A percentile compares a stretch with the other conserved stretches of the same genome.
Conservation (phyloP, 2,329 filamentous ascomycete species). For the Coleophoma eucalyptorum region DNA sequence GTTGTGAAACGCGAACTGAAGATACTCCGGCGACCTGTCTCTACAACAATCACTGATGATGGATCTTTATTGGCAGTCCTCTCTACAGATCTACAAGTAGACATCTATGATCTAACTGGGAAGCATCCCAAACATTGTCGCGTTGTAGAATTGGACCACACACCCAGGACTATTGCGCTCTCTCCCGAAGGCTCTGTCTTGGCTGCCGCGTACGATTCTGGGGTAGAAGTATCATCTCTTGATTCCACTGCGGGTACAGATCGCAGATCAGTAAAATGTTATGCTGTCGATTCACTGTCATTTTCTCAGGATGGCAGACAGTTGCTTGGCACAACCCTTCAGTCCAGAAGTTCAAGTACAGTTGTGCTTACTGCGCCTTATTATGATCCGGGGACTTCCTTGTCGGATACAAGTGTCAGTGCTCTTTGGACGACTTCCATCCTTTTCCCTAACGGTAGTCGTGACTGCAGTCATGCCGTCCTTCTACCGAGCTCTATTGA, state of each 20-base stretch:
- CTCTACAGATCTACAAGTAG: conserved; percentile 78
- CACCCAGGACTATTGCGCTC: conserved; percentile 72
- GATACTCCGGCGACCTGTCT: conserved; percentile 69
- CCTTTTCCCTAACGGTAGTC: conserved; percentile 76
- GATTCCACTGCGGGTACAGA: conserved; percentile 60
- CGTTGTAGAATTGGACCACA: conserved; percentile 73
- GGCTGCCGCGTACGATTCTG: conserved; percentile 80
- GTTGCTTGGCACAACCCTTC: conserved; percentile 69
- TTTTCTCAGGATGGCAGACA: conserved; percentile 79
- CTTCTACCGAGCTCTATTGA: conserved; percentile 44
- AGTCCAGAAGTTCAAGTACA: conserved; percentile 61
- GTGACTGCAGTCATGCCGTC: conserved; percentile 74
- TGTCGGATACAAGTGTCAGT: conserved; percentile 64
- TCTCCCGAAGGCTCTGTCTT: conserved; percentile 80
- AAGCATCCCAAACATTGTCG: conserved; percentile 67
- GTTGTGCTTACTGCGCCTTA: conserved; percentile 78
- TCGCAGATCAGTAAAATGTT: conserved; percentile 73
- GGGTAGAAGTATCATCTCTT: conserved; percentile 83
- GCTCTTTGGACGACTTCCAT: conserved; percentile 84
- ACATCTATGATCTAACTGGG: conserved; percentile 71
- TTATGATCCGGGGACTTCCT: conserved; percentile 66
- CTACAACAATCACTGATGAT: conserved; percentile 76
- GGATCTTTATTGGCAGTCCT: conserved; percentile 73
- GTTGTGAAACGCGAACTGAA: conserved; percentile 74
- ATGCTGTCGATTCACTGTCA: conserved; percentile 67